Percentiles rank a stretch among this genome's conserved stretches.
phyloP scores from a whole-genome alignment of 169 alveolate species.

The Eimeria falciformis region DNA sequence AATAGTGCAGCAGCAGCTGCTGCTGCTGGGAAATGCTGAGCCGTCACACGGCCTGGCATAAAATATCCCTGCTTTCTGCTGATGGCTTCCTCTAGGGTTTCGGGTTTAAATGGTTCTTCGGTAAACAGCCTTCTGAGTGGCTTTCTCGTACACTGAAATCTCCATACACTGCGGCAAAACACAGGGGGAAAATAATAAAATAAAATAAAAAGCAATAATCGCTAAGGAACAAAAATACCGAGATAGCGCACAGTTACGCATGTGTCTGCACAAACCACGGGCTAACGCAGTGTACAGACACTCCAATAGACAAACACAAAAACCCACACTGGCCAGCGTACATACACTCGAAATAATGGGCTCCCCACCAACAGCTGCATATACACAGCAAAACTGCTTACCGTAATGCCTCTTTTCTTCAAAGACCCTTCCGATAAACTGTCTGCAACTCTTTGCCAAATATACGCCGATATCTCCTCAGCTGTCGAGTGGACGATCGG shows the following conservation, averaged over 20 bases:
- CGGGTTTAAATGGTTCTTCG: not conserved
- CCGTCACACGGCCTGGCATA: too few relatives aligned
- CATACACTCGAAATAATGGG: too few relatives aligned
- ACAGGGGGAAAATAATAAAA: too few relatives aligned
- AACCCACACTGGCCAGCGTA: not conserved
- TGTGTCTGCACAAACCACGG: too few relatives aligned
- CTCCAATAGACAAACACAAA: not conserved
- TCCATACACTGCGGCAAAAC: slow-evolving; percentile 54
- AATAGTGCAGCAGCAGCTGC: not conserved
- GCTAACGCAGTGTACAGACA: too few relatives aligned
- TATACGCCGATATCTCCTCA: slow-evolving; percentile 62
- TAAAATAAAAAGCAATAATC: too few relatives aligned
- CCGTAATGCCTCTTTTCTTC: slow-evolving; percentile 53
- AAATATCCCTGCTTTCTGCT: too few relatives aligned
- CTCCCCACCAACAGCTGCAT: not conserved
- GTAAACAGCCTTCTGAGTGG: slow-evolving; percentile 22
- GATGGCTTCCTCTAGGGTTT: too few relatives aligned
- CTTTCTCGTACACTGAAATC: slow-evolving; percentile 21
- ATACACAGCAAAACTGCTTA: not conserved
- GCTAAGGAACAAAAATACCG: too few relatives aligned
- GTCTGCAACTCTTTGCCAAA: slow-evolving; percentile 46
- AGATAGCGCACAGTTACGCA: too few relatives aligned
- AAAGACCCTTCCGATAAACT: not conserved
- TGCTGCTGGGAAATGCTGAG: not conserved
- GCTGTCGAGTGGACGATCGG: slow-evolving; percentile 75